Base-by-base conservation (phyloP, 352 stramenopile genomes). In the Phytophthora citricola region DNA sequence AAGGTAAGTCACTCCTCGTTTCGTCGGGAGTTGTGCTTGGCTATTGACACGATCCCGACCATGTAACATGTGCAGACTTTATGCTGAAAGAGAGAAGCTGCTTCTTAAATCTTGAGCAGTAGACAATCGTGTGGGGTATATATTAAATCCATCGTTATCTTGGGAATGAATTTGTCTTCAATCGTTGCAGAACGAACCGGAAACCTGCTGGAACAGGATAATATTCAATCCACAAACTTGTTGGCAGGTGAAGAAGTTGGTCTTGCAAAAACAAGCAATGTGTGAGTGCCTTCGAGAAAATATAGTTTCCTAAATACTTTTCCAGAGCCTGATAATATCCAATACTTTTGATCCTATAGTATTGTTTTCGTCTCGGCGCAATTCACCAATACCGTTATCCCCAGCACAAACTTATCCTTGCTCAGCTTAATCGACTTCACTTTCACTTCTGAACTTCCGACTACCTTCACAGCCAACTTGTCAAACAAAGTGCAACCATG, bases 31-130 rank as follows among this genome's bases (percentile, higher is more conserved):
- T 12, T 36, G 31, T 36, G 31, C 31, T 36, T 36, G 31, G 31
- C 31, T 36, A 36, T 36, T 36, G 9, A 36, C 31, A 36, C 41
- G n/a, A 53, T n/a, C 15, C 3, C 29, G 1, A 4, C 2, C 50
- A 4, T 51, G 20, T 26, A 5, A n/a, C 11, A 27, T 34, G 20
- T 45, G 77, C 43, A 86, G 78, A 39, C 62, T 86, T 7, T 81
- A 81, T 48, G 55, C 63, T 22, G 78, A 86, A 46, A 56, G 70
- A 36, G 75, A 84, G 36, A 72, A 69, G 32, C 26, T 75, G 43
- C 11, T 75, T 12, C 39, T 72, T 20, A 66, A 73, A 36, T 22
- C 51, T 38, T 66, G 48, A 72, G 56, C 6, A 20, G 20, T 44
- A 52, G 27, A 29, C 11, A 68, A 24, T 17, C 44, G 12, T 60